A percentile compares a stretch with the other conserved stretches of the same genome.
These are phyloP conservation scores for Hypoxylon sp. DNA, from an alignment of 2,329 filamentous ascomycete genomes.

Conservation along the genomic window DNA sequence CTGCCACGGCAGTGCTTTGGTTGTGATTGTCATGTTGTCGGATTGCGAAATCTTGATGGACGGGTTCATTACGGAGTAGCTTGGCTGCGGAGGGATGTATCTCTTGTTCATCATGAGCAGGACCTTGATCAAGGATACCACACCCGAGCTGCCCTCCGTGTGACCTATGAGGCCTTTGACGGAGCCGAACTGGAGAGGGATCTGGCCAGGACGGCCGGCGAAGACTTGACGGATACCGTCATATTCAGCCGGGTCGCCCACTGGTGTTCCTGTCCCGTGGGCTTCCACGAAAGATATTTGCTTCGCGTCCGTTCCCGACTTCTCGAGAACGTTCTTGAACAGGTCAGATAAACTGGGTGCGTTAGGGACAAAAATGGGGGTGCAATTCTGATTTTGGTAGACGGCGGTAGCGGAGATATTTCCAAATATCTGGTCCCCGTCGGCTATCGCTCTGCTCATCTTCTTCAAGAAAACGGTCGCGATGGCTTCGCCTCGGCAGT, in stretches of 20 bases:
- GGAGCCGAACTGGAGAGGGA: slow-evolving; percentile 33
- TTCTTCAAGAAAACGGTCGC: slow-evolving; percentile 57
- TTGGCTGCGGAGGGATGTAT: slow-evolving; percentile 46
- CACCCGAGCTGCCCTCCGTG: slow-evolving; percentile 41
- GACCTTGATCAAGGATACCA: slow-evolving; percentile 41
- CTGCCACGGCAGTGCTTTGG: background rate
- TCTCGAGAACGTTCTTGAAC: slow-evolving; percentile 43
- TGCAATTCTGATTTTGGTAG: slow-evolving; percentile 52
- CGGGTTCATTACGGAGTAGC: slow-evolving; percentile 28
- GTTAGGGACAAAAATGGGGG: slow-evolving; percentile 52
- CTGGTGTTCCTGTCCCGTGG: slow-evolving; percentile 54
- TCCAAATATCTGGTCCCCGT: slow-evolving; percentile 54
- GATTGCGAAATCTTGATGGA: slow-evolving; percentile 25
- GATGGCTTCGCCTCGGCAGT: slow-evolving; percentile 59
- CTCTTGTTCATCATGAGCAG: slow-evolving; percentile 40
- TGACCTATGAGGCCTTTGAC: slow-evolving; percentile 47
- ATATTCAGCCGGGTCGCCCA: slow-evolving; percentile 47
- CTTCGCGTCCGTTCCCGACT: slow-evolving; percentile 29
- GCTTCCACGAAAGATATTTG: slow-evolving; percentile 46
- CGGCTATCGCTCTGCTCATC: slow-evolving; percentile 53
- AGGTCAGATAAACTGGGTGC: slow-evolving; percentile 40
- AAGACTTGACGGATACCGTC: slow-evolving; percentile 40
- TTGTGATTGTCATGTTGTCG: slow-evolving; percentile 4
- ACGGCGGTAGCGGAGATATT: slow-evolving; percentile 49
- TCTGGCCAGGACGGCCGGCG: slow-evolving; percentile 29